phyloP scores from a whole-genome alignment of 306 rosid genomes.

The Canavalia ensiformis region DNA sequence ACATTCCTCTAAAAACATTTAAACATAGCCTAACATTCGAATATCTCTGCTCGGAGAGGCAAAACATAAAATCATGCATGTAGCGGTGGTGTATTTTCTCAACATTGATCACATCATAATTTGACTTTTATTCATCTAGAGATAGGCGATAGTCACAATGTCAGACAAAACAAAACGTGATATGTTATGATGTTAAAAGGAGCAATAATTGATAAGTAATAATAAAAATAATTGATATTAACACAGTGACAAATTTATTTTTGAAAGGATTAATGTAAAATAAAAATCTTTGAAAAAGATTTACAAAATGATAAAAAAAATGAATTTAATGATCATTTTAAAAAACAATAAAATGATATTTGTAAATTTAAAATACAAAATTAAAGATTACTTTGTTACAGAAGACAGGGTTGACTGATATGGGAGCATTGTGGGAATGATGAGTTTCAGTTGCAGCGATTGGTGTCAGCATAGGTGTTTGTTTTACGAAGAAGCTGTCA shows the following conservation, averaged over 20 bases:
- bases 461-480: not conserved
- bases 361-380: no score
- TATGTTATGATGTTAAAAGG: not conserved
- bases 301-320: no score
- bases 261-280: no score
- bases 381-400: not conserved
- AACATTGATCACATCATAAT: not conserved
- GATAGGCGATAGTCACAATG: not conserved
- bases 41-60: not conserved
- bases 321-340: no score
- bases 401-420: not conserved
- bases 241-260: no score
- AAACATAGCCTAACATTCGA: no score
- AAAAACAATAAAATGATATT: no score
- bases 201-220: no score
- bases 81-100: not conserved
- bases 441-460: not conserved
- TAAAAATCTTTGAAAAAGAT: no score
- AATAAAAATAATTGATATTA: no score
- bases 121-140: not conserved
- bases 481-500: constrained; percentile 9
- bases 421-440: not conserved
- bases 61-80: not conserved
- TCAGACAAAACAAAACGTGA: not conserved
- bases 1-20: no score